These are phyloP conservation scores for Aspergillus brunneoviolaceus DNA, from an alignment of 2,329 filamentous ascomycete genomes.

Conservation along the genomic window DNA sequence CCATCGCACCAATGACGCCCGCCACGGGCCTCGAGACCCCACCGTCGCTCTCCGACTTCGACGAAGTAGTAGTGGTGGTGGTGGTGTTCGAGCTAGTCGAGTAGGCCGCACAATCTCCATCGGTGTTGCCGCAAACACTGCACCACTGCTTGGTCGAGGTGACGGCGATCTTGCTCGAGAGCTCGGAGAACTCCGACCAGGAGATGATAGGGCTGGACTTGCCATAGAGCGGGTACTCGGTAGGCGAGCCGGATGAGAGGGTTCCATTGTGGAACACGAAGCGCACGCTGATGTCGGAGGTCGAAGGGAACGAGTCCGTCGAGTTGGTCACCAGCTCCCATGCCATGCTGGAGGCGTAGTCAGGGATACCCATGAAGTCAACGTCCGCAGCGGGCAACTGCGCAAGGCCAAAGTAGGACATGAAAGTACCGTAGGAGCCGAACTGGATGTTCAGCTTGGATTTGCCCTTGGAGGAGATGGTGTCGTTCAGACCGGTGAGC, in stretches of 20 bases:
- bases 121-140: conserved; percentile 68
- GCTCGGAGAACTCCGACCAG: conserved; percentile 66
- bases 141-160: conserved; percentile 70
- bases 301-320: conserved; percentile 42
- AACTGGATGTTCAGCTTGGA: conserved; percentile 55
- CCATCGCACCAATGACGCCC: conserved; percentile 74
- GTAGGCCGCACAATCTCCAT: conserved; percentile 61
- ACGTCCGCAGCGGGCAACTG: conserved; percentile 51
- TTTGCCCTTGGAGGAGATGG: conserved; percentile 38
- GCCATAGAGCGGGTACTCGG: conserved; percentile 62
- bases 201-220: conserved; percentile 55
- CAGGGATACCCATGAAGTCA: conserved; percentile 74
- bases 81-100: conserved; percentile 27
- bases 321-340: conserved; percentile 69
- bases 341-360: conserved; percentile 78
- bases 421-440: conserved; percentile 61
- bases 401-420: conserved; percentile 62
- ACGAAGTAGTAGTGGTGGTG: conserved; percentile 22
- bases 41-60: conserved; percentile 26
- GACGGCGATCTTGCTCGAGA: conserved; percentile 67
- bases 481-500: conserved; percentile 47
- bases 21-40: conserved; percentile 70
- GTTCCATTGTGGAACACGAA: conserved; percentile 66
- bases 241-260: conserved; percentile 46
- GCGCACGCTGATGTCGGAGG: conserved; percentile 56